Base-by-base conservation (phyloP, 2,329 filamentous ascomycete genomes). In the Hirsutella rhossiliensis region DNA sequence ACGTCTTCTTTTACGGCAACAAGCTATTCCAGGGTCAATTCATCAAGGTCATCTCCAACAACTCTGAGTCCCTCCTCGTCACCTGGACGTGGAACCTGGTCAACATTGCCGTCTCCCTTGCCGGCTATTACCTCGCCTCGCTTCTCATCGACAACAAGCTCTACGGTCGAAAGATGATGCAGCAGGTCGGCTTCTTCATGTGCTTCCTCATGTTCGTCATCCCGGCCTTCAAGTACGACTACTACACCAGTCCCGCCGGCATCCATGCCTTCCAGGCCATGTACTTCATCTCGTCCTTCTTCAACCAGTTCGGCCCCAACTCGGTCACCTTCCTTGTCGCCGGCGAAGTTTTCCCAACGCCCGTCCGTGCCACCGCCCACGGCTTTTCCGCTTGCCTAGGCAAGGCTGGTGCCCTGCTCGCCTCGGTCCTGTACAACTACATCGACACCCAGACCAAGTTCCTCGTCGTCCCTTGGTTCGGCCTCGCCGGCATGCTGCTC, bases 1-100 rank as follows among this genome's bases (percentile, higher is more conserved):
- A 97, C 59, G 84, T 97, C 52, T 96, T 97, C 75, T 97, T 97
- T 73, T 97, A 97, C 70, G 90, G 90, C 55, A 96, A 95, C 82
- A 96, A 95, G 75, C 82, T 96, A 43, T 96, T 96, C 76, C 89
- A 95, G 68, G 78, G 76, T 49, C 78, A 90, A 60, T 96, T 96
- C 68, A 95, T 96, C 66, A 71, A 69, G 29, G 84, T 92, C 58
- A 82, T 96, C 53, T 84, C 81, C 44, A 73, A 79, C 43, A 66
- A 75, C 51, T 76, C 78, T 50, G 66, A 71, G 31, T 87, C 84
- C 8, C 77, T 96, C 61, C 84, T 95, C 78, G 82, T 81, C 30
- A 82, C 76, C 48, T 97, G 90, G 90, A 72, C 87, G 40, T 97
- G 88, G 82, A 95, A 92, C 67, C 65, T 97, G 60, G 75, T 88